A percentile compares a stretch with the other conserved stretches of the same genome.
Conservation (phyloP, 2,329 filamentous ascomycete species). For the Ophiocordyceps robertsii region DNA sequence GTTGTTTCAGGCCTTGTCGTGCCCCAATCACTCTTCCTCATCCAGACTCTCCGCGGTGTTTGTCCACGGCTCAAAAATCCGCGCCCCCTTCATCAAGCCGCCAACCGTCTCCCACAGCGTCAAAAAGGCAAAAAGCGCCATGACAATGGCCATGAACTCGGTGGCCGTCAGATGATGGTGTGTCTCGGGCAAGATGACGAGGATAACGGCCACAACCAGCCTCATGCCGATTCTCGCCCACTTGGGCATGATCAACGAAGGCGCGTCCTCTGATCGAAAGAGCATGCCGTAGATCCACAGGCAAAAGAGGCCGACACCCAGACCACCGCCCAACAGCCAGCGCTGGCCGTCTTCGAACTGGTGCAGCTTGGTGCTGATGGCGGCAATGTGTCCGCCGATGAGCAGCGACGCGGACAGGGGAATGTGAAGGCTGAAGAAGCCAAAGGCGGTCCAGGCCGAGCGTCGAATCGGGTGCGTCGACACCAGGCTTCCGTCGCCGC, state of each 20-base stretch:
- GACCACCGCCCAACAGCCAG: slow-evolving; percentile 33
- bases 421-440: slow-evolving; percentile 29
- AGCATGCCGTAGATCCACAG: slow-evolving; percentile 27
- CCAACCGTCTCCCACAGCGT: slow-evolving; percentile 30
- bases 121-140: slow-evolving; percentile 26
- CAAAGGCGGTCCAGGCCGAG: slow-evolving; percentile 28
- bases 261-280: slow-evolving; percentile 23
- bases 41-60: not conserved
- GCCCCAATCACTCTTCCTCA: too few relatives aligned
- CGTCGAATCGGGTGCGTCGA: slow-evolving; percentile 30
- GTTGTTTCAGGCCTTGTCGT: too few relatives aligned
- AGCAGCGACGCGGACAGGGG: slow-evolving; percentile 30
- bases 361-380: slow-evolving; percentile 22
- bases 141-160: slow-evolving; percentile 25
- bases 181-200: slow-evolving; percentile 22
- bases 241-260: slow-evolving; percentile 19
- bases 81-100: slow-evolving; percentile 15
- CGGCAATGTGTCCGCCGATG: slow-evolving; percentile 32
- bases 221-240: slow-evolving; percentile 20
- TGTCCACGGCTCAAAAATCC: slow-evolving; percentile 20
- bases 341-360: slow-evolving; percentile 27
- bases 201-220: slow-evolving; percentile 15
- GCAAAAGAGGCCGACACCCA: slow-evolving; percentile 30
- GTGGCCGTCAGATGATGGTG: slow-evolving; percentile 15
- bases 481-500: slow-evolving; percentile 30